A percentile compares a stretch with the other conserved stretches of the same genome.
Evolutionary conservation across 2,329 filamentous ascomycete genomes (phyloP).

Genomic region (Penicillium palitans): DNA sequence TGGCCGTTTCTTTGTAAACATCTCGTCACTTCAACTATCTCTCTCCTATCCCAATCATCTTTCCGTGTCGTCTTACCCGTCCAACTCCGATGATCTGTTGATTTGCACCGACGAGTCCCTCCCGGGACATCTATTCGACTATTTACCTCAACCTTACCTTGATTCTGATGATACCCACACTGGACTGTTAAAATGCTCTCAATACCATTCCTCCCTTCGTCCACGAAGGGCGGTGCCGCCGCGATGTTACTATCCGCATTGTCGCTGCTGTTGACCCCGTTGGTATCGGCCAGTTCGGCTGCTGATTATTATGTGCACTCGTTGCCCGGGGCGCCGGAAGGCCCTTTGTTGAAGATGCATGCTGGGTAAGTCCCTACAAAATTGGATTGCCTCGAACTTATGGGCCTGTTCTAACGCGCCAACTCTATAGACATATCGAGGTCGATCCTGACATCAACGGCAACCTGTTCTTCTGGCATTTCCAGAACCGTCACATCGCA

Average conservation of each 20-base stretch:
- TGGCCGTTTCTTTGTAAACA: not conserved
- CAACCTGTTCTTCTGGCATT: conserved; percentile 99
- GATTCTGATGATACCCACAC: conserved; percentile 6
- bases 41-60: not conserved
- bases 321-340: conserved; percentile 79
- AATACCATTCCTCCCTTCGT: conserved; percentile 19
- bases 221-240: conserved; percentile 14
- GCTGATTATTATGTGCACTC: conserved; percentile 88
- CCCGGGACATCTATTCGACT: conserved; percentile 15
- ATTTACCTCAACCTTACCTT: not conserved
- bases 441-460: conserved; percentile 80
- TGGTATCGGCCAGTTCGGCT: conserved; percentile 54
- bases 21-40: not conserved
- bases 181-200: conserved; percentile 19
- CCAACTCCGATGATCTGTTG: conserved; percentile 21
- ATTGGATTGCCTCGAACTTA: not conserved
- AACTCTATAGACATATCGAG: conserved; percentile 79
- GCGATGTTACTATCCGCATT: conserved; percentile 28
- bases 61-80: not conserved
- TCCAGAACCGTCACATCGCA: conserved; percentile 91
- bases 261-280: conserved; percentile 29
- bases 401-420: not conserved
- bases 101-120: conserved; percentile 17
- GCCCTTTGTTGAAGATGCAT: conserved; percentile 90
- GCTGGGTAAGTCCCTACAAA: conserved; percentile 69